Conservation (phyloP, 2,329 filamentous ascomycete species). For the Alternaria atra region DNA sequence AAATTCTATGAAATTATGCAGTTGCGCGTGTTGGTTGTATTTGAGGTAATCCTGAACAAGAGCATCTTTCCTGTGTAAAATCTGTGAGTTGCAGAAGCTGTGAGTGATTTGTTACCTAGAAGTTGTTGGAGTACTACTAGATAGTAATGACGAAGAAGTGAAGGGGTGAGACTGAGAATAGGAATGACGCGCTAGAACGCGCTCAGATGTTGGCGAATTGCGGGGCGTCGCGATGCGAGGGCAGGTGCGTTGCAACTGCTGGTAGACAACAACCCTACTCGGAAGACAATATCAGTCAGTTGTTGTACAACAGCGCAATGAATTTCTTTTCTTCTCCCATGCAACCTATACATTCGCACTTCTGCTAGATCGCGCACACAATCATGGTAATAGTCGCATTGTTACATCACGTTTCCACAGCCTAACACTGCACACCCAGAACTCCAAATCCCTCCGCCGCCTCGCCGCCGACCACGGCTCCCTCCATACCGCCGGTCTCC, state of each 20-base stretch:
- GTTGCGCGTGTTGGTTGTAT: no score
- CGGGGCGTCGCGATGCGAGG: constrained; percentile 18
- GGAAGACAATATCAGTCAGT: not conserved
- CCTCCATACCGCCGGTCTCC: constrained; percentile 64
- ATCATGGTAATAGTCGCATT: constrained; percentile 21
- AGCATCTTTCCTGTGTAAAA: no score
- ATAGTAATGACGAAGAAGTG: no score
- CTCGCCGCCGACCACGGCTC: constrained; percentile 68
- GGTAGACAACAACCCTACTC: not conserved
- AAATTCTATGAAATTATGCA: no score
- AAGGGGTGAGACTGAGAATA: no score
- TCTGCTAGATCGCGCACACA: not conserved
- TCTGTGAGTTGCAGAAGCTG: no score
- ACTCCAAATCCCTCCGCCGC: constrained; percentile 63
- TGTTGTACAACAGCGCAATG: not conserved
- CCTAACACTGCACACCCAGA: constrained; percentile 43
- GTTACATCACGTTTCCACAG: not conserved
- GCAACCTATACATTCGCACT: not conserved
- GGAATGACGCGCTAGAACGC: constrained; percentile 10
- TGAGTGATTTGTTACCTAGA: no score
- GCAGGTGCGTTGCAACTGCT: not conserved
- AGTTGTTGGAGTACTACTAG: no score
- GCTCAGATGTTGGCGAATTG: constrained; percentile 9
- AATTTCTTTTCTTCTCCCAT: not conserved
- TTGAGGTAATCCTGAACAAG: no score